Base-by-base conservation (phyloP, 1,284 basidiomycete species). In the Boletus sp. region DNA sequence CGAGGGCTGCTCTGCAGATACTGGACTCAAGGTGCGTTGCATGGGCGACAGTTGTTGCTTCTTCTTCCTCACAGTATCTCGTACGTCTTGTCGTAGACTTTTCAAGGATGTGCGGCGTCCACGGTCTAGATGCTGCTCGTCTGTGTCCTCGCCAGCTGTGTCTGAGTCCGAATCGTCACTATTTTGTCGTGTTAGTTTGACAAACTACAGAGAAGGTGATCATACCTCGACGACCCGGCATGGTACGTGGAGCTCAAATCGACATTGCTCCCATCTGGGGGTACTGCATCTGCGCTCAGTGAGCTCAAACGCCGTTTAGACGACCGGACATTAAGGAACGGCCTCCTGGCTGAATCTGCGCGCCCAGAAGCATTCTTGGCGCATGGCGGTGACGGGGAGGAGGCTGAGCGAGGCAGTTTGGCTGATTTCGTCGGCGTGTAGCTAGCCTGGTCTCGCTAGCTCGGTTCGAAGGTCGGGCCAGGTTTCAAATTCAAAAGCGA, bases 211-310 rank as follows among this genome's bases (percentile, higher is more conserved):
- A 25, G 17, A 36, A 5, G 23, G 38, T 25, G 35, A 48, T 51
- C 70, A 38, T 54, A 84, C 84, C 83, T 79, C 13, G 87, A 89
- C 23, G 84, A 85, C 29, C 87, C 88, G 16, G 82, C 87, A 52
- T 87, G 82, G 66, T 90, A 90, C 57, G 87, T 90, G n/a, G 88
- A 88, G 59, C 85, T 90, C 81, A 87, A 81, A 56, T 81, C 87
- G 54, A 80, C 53, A 51, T 59, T 56, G 55, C 61, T 65, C 29
- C 55, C 48, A 29, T 61, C 54, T 13, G 61, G 59, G 16, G 52
- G 68, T 45, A 59, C 56, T 41, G 56, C 54, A 26, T 64, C 54
- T 44, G 49, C 48, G 30, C 43, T 55, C 35, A 54, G 48, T n/a
- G 57, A 52, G 23, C 41, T 62, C n/a, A 68, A 69, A 47, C 67